Percentiles rank a stretch among this genome's conserved stretches.
Conservation (phyloP, 257 asterid species). For the Buddleja alternifolia region DNA sequence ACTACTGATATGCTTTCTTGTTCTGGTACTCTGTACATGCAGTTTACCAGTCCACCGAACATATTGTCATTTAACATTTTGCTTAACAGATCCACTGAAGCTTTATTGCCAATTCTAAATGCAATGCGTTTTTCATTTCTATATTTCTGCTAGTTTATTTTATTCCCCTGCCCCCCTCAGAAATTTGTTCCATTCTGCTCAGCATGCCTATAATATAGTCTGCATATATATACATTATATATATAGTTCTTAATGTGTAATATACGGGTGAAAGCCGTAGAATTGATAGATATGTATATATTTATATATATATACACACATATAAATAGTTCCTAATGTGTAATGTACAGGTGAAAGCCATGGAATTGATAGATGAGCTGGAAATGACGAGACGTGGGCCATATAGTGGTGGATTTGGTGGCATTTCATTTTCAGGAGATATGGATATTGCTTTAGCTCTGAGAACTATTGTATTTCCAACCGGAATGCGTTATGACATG, state of each 20-base stretch:
- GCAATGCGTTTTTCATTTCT: not conserved
- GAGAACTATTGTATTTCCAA: conserved; percentile 91
- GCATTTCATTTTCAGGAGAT: conserved; percentile 86
- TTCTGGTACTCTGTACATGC: not conserved
- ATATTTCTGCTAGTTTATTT: no score
- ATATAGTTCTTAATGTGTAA: no score
- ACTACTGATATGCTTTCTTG: not conserved
- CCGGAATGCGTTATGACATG: conserved; percentile 65
- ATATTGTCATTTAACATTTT: not conserved
- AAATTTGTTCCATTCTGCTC: no score
- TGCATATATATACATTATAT: no score
- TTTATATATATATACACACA: not conserved
- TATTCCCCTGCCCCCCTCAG: no score
- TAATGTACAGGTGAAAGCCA: conserved; percentile 83
- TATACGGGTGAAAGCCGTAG: not conserved
- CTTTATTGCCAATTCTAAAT: not conserved
- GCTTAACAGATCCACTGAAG: not conserved
- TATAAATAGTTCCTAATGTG: not conserved
- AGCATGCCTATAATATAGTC: not conserved
- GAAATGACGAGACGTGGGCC: conserved; percentile 94
- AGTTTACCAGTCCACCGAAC: not conserved
- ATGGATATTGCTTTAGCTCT: conserved; percentile 94
- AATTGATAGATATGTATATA: no score
- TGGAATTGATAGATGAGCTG: conserved; percentile 88
- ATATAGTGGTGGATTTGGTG: conserved; percentile 97